Evolutionary conservation across 2,329 filamentous ascomycete genomes (phyloP).

Genomic region (Botrytis fabae): DNA sequence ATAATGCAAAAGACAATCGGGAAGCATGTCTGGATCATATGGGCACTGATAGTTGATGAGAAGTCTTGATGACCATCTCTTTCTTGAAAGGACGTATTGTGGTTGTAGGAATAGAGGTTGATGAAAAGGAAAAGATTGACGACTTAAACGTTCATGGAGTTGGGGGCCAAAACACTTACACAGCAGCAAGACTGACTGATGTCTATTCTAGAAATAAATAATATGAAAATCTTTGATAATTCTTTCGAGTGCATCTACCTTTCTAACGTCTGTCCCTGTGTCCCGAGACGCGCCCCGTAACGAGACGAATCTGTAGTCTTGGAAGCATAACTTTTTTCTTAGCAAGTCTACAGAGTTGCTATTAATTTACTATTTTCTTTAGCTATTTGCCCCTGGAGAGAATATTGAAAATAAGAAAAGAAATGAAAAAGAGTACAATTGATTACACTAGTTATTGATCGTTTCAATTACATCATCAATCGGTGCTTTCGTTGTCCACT

Average conservation of each 20-base stretch:
- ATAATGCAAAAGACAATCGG: background rate
- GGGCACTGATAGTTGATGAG: background rate
- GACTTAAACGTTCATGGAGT: constrained; percentile 5
- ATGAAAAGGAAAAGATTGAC: background rate
- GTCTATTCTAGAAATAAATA: constrained; percentile 14
- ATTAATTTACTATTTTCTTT: too few relatives aligned
- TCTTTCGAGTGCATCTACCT: background rate
- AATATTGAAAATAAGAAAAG: too few relatives aligned
- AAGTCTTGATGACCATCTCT: constrained; percentile 19
- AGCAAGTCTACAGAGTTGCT: too few relatives aligned
- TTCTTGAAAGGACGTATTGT: background rate
- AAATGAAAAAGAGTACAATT: background rate
- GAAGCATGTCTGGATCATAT: background rate
- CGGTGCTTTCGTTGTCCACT: background rate
- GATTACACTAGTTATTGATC: background rate
- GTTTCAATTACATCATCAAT: background rate
- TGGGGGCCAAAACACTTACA: background rate
- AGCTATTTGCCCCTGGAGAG: background rate
- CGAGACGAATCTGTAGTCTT: too few relatives aligned
- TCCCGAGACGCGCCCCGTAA: too few relatives aligned
- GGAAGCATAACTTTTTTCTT: too few relatives aligned
- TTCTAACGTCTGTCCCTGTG: background rate
- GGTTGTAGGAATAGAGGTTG: background rate
- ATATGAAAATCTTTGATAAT: constrained; percentile 1
- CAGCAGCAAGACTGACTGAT: constrained; percentile 20